Base-by-base conservation (phyloP, 2,329 filamentous ascomycete genomes). In the Teratosphaeria viscida region DNA sequence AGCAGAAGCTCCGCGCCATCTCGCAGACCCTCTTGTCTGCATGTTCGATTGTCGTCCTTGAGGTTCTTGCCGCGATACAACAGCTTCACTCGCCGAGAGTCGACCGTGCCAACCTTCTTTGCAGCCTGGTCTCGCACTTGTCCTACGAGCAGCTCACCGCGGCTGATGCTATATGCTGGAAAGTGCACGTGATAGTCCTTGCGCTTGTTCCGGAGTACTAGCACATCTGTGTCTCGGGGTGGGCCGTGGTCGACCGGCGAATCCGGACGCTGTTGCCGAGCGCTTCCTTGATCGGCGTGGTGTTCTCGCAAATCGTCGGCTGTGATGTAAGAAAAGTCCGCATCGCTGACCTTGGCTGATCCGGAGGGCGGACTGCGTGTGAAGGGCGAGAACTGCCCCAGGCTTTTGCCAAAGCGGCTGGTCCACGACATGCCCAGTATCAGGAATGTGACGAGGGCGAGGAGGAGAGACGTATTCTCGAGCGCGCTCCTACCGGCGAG, bases 271-370 rank as follows among this genome's bases (percentile, higher is more conserved):
- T 73, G 67, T 62, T 65, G 70, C 62, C 37, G 39, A n/a, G 19
- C 14, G 27, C 27, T 32, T 16, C 34, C 19, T 19, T 32, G 27
- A 11, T 47, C 47, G 6, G 54, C 55, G 43, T 27, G 49, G 69
- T 70, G 69, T 72, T 72, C 64, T 71, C 65, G 61, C 70, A 91
- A 73, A 68, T 92, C 88, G 67, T 89, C 84, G 32, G 85, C 85
- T n/a, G 88, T 90, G 70, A 92, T 91, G 77, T 92, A 92, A 71
- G 84, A 87, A 73, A 85, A 92, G 75, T 92, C 88, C 37, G 86
- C 83, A 65, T 90, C 87, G 66, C 84, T 88, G 61, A 92, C 85
- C 64, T 85, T 80, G 35, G 85, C 71, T 16, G 70, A 66, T 57
- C 67, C 69, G 66, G 53, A 69, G 26, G 72, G 62, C 60, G 72